Base-by-base conservation (phyloP, 306 rosid species). In the Calophaca sinica region DNA sequence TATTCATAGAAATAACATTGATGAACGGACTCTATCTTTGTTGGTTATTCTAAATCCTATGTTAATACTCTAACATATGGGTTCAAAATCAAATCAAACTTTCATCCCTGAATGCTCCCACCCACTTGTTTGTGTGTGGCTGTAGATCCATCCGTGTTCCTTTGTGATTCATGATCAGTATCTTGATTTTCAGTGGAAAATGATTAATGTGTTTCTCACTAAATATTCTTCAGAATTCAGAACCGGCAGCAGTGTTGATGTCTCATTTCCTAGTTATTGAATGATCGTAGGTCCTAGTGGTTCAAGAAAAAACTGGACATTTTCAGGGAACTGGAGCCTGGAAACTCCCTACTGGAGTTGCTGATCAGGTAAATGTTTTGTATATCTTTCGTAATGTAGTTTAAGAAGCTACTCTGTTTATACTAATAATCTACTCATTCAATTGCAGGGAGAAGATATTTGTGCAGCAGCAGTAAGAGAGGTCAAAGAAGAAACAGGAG, bases 401-500 rank as follows among this genome's bases (percentile, higher is more conserved):
- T 10, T 42, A 49, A 69, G 57, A 49, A 69, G 57, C 20, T 54
- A 42, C 33, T 41, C 36, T 65, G 12, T 61, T 20, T 20, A 20
- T 20, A 20, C 26, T 20, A 20, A 57, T 54, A 72, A 57, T 66
- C 70, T 78, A 59, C 60, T 73, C 28, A 80, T 68, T 63, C 53
- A 74, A 62, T 69, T 72, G 2, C 84, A 88, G 97, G 98, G 94
- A n/a, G 97, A 91, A 87, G 93, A 94, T 62, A 86, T 94, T 44
- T 77, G 72, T 80, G 89, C 36, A 78, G 94, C 97, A 65, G 96
- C 90, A 33, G 88, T 74, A 54, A 86, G 97, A 85, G 96, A 94
- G 81, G 98, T 87, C 62, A 90, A 84, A 84, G 97, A 94, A 87
- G 98, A 94, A 85, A 91, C 97, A 44, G 93, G 93, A 64, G 98